These are phyloP conservation scores for Hippophae rhamnoides DNA, from an alignment of 306 rosid genomes.

Conservation along the genomic window DNA sequence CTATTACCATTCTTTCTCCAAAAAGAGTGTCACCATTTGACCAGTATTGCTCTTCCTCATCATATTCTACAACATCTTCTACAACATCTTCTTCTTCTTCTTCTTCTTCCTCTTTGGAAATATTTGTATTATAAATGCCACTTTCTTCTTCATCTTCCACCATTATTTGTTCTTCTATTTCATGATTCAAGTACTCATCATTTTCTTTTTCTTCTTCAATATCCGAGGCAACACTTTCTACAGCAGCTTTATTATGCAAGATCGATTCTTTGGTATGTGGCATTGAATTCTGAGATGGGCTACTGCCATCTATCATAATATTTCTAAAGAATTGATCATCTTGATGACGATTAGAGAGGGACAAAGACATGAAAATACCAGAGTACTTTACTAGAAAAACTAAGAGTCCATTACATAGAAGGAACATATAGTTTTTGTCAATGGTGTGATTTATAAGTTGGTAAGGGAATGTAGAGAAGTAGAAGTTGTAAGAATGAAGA, in stretches of 20 bases:
- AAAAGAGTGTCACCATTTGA: background rate
- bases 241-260: background rate
- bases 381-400: conserved; percentile 45
- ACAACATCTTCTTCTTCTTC: background rate
- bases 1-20: background rate
- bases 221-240: conserved; percentile 4
- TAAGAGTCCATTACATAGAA: conserved; percentile 59
- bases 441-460: conserved; percentile 41
- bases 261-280: background rate
- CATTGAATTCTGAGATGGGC: background rate
- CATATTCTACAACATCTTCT: background rate
- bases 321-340: conserved; percentile 1
- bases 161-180: background rate
- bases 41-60: background rate
- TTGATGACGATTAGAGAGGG: background rate
- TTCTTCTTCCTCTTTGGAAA: background rate
- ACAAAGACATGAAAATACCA: conserved; percentile 1
- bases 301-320: too few species aligned
- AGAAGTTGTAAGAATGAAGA: conserved; percentile 40
- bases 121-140: background rate
- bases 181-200: conserved; percentile 3
- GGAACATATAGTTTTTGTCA: conserved; percentile 65
- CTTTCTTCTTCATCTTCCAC: background rate
- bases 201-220: conserved; percentile 12
- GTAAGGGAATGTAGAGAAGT: conserved; percentile 42